These are phyloP conservation scores for Abrus precatorius DNA, from an alignment of 306 rosid genomes.

Conservation along the genomic window DNA sequence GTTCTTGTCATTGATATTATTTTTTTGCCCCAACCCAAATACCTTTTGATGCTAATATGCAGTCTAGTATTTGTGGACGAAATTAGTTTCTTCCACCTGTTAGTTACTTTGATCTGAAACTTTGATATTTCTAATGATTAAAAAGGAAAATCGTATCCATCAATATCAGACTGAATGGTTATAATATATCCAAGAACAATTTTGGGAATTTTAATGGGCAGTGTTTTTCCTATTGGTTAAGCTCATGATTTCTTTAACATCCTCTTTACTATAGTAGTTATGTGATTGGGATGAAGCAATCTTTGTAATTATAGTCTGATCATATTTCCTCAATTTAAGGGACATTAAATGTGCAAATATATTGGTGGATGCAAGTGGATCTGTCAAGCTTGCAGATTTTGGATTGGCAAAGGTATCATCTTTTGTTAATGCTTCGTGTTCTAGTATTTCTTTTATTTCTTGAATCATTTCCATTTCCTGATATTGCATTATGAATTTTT, in stretches of 20 bases:
- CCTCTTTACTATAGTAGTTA: slow-evolving; percentile 17
- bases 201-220: slow-evolving; percentile 37
- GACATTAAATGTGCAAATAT: slow-evolving; percentile 96
- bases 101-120: slow-evolving; percentile 26
- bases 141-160: slow-evolving; percentile 15
- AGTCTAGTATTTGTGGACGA: slow-evolving; percentile 32
- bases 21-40: neutral
- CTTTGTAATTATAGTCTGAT: slow-evolving; percentile 43
- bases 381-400: slow-evolving; percentile 97
- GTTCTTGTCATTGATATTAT: slow-evolving; percentile 3
- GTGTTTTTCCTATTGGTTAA: slow-evolving; percentile 29
- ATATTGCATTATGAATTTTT: slow-evolving; percentile 37
- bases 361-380: slow-evolving; percentile 91
- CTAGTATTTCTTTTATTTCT: slow-evolving; percentile 2
- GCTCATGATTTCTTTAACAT: slow-evolving; percentile 33
- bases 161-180: slow-evolving; percentile 11
- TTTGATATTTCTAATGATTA: slow-evolving; percentile 25
- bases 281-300: slow-evolving; percentile 26
- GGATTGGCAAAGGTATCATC: slow-evolving; percentile 92
- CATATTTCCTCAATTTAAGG: slow-evolving; percentile 59
- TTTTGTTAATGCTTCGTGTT: slow-evolving; percentile 16
- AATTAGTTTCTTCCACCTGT: slow-evolving; percentile 7
- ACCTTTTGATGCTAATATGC: slow-evolving; percentile 14
- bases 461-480: slow-evolving; percentile 38
- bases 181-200: neutral